Base-by-base conservation (phyloP, 2,329 filamentous ascomycete genomes). In the Diplodia seriata region DNA sequence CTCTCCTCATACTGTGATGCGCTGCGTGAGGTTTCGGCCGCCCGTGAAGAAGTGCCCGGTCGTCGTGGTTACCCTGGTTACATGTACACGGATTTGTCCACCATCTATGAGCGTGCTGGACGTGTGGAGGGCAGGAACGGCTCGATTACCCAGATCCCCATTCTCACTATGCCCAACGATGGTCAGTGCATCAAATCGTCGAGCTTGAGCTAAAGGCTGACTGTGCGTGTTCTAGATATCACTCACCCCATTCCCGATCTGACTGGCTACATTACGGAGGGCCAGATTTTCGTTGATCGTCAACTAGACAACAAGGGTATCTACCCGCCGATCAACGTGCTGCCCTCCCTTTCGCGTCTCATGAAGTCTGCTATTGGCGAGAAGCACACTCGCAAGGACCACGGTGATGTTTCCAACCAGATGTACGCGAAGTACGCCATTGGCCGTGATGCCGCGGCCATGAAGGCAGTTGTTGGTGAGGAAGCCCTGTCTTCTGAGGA, bases 51-150 rank as follows among this genome's bases (percentile, higher is more conserved):
- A 89, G 95, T 99, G 53, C 95, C 95, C 50, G 95, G 95, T 86
- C 94, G 95, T 81, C 94, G 95, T 89, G 95, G 95, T 87, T 99
- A 95, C 85, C 95, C 95, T 66, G 95, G 95, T 92, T 99, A 99
- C 87, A 99, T 99, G 95, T 99, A 99, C 86, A 99, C 95, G 74
- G 96, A 99, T 89, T 91, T 99, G 89, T 97, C 95, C 69, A 99
- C 95, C 78, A 97, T 99, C 76, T 99, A 99, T 86, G 95, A 99
- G 84, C 94, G 95, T 84, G 95, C 95, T 74, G 95, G 95, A 77
- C 95, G 95, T 91, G 95, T 99, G 62, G 86, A 93, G 77, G 96
- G 96, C 74, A 92, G 96, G 75, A 97, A 98, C 77, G 95, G 96
- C 70, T 99, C 95, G 75, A 99, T 99, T 76, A 99, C 96, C 23